These are phyloP conservation scores for Trichophyton equinum DNA, from an alignment of 2,329 filamentous ascomycete species.

Conservation along the genomic window DNA sequence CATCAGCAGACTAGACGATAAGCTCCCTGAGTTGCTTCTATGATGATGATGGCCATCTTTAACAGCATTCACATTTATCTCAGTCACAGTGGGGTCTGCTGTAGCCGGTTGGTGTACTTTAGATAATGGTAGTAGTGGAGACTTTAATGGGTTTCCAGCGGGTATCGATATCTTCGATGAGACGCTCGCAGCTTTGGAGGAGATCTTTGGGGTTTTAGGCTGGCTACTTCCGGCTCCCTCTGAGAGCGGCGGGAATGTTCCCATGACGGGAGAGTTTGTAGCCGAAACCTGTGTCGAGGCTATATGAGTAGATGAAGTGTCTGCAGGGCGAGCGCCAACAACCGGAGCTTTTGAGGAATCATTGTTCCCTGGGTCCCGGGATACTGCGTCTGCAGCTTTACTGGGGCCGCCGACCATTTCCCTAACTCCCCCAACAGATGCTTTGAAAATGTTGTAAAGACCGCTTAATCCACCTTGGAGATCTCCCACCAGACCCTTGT, in stretches of 20 bases:
- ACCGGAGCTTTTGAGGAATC: conserved; percentile 15
- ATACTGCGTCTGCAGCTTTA: conserved; percentile 21
- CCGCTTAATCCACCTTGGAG: conserved; percentile 78
- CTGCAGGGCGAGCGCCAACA: conserved; percentile 8
- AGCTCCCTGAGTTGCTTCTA: conserved; percentile 23
- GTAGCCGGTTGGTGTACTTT: conserved; percentile 23
- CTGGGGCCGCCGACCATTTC: conserved; percentile 34
- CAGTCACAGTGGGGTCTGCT: conserved; percentile 38
- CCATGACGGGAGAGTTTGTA: conserved; percentile 25
- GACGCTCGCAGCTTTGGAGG: conserved; percentile 32
- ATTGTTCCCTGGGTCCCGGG: conserved; percentile 15
- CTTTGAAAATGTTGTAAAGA: conserved; percentile 72
- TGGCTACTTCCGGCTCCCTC: conserved; percentile 18
- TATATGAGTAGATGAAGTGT: conserved; percentile 16
- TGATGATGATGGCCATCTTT: conserved; percentile 20
- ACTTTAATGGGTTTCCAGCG: conserved; percentile 26
- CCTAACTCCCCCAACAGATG: conserved; percentile 61
- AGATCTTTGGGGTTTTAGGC: conserved; percentile 27
- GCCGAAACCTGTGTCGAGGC: conserved; percentile 27
- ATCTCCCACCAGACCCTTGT: conserved; percentile 61
- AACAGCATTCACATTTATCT: conserved; percentile 30
- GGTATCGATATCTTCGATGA: conserved; percentile 32
- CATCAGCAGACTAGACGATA: conserved; percentile 21
- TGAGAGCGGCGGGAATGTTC: conserved; percentile 21
- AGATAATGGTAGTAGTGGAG: conserved; percentile 26